Percentiles rank a stretch among this genome's conserved stretches.
Conservation (phyloP, 495 filamentous ascomycete genomes). For the Saxophila tyrrhenica region DNA sequence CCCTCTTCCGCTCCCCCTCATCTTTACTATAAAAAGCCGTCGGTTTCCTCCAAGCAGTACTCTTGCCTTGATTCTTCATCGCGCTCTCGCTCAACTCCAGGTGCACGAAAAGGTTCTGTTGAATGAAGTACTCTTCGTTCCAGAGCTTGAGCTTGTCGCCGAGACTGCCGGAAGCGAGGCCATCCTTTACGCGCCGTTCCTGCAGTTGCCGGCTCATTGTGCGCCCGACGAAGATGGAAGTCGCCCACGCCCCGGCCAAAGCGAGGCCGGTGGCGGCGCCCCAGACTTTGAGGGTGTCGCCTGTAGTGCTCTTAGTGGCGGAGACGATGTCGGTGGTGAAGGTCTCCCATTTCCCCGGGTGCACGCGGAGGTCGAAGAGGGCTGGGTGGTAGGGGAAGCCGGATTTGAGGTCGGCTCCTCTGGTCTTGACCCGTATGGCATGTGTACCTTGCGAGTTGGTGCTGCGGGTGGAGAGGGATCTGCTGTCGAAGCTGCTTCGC, state of each 20-base stretch:
- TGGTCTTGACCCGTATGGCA: conserved; percentile 1
- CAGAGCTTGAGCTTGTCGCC: conserved; percentile 8
- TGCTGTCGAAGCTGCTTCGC: background rate
- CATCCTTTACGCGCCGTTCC: conserved; percentile 8
- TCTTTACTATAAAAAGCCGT: background rate
- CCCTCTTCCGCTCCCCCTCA: conserved; percentile 9
- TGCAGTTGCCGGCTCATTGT: conserved; percentile 1
- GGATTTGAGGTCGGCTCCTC: conserved; percentile 5
- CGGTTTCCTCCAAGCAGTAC: conserved; percentile 1
- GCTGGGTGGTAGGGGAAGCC: conserved; percentile 13
- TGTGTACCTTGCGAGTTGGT: conserved; percentile 1
- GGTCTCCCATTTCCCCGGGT: conserved; percentile 5
- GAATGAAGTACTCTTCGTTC: conserved; percentile 13
- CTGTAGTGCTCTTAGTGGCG: conserved; percentile 2
- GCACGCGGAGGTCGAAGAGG: conserved; percentile 10
- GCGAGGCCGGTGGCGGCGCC: conserved; percentile 3
- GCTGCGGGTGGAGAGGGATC: background rate
- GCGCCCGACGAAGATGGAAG: conserved; percentile 4
- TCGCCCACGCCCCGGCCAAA: conserved; percentile 2
- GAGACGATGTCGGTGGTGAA: conserved; percentile 8
- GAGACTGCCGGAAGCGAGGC: conserved; percentile 5
- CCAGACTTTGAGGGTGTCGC: conserved; percentile 5
- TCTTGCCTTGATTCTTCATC: conserved; percentile 4
- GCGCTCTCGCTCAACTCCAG: conserved; percentile 11
- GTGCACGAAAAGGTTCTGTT: conserved; percentile 3